Base-by-base conservation (phyloP, 495 filamentous ascomycete genomes). In the Lepraria neglecta region DNA sequence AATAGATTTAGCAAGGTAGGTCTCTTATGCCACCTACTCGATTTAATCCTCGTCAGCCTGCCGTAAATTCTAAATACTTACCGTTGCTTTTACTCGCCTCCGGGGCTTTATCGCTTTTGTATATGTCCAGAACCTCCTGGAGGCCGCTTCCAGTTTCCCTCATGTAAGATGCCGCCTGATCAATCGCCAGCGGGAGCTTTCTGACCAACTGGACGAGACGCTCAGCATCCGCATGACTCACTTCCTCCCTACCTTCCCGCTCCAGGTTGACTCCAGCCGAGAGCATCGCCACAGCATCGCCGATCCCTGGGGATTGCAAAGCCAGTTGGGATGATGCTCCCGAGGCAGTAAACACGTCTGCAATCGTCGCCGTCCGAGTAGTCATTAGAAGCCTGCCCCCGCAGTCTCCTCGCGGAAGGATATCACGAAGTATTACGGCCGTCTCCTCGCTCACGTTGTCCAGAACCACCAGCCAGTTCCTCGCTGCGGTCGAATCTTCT, bases 141-240 rank as follows among this genome's bases (percentile, higher is more conserved):
- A 19, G 12, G 44, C 45, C 52, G 35, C 45, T 63, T 2, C 35
- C 44, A 24, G 15, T 31, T 3, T 44, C 61, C 44, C 31, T 59
- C 6, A 63, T 33, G 52, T 63, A 63, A 15, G 61, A 63, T 58
- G 53, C 61, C 5, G 61, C 61, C 46, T 63, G 43, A 27, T 63
- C 51, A 44, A 63, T 63, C 3, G 61, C 61, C 44, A 63, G 54
- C 21, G 55, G 61, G n/a, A 63, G 44, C 21, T 50, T 50, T 53
- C 53, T 54, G 30, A 63, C 61, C 17, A 24, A 48, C 45, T 28
- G 55, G n/a, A 63, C 38, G 17, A 63, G 28, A 27, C 33, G 30
- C 55, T 58, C 61, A 51, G 42, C 17, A 58, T 53, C 45, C 42
- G 28, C 21, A 63, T 52, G 43, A n/a, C 44, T 58, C 14, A 30